These are phyloP conservation scores for Sporothrix variecibatus DNA, from an alignment of 2,329 filamentous ascomycete species.

Conservation along the genomic window DNA sequence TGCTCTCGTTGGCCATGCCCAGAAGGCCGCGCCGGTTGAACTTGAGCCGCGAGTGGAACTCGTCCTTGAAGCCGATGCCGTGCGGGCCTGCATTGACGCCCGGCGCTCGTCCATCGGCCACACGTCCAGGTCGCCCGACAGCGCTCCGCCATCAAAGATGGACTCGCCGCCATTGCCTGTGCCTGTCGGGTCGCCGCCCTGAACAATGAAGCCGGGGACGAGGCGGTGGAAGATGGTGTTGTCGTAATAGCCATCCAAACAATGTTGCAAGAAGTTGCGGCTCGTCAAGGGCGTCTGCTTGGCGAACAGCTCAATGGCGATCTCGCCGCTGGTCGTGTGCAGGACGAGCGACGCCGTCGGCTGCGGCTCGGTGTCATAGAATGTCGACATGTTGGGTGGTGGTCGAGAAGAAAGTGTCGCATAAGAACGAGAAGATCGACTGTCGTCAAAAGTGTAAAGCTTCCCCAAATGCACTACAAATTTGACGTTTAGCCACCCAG, in stretches of 20 bases:
- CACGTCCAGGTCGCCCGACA: constrained; percentile 70
- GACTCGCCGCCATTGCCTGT: constrained; percentile 90
- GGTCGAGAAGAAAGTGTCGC: background rate
- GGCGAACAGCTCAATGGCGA: constrained; percentile 90
- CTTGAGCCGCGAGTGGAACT: constrained; percentile 88
- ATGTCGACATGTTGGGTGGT: constrained; percentile 67
- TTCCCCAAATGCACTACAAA: background rate
- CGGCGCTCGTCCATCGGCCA: constrained; percentile 67
- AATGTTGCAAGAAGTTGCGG: constrained; percentile 94
- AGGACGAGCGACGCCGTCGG: constrained; percentile 90
- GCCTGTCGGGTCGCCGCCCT: constrained; percentile 92
- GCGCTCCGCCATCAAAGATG: constrained; percentile 83
- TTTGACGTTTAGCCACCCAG: constrained; percentile 5
- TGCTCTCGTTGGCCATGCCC: constrained; percentile 92
- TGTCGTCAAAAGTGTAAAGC: background rate
- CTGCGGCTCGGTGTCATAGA: constrained; percentile 93
- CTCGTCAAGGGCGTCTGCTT: constrained; percentile 89
- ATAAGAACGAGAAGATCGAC: background rate
- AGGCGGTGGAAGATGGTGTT: constrained; percentile 92
- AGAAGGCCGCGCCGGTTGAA: constrained; percentile 88
- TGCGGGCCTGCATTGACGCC: constrained; percentile 61
- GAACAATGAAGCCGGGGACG: constrained; percentile 87
- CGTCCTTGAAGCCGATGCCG: constrained; percentile 71
- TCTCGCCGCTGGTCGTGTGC: constrained; percentile 85
- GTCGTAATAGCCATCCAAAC: constrained; percentile 93